A percentile compares a stretch with the other conserved stretches of the same genome.
phyloP scores from a whole-genome alignment of 2,329 filamentous ascomycete genomes.

The Dothidotthia symphoricarpi region DNA sequence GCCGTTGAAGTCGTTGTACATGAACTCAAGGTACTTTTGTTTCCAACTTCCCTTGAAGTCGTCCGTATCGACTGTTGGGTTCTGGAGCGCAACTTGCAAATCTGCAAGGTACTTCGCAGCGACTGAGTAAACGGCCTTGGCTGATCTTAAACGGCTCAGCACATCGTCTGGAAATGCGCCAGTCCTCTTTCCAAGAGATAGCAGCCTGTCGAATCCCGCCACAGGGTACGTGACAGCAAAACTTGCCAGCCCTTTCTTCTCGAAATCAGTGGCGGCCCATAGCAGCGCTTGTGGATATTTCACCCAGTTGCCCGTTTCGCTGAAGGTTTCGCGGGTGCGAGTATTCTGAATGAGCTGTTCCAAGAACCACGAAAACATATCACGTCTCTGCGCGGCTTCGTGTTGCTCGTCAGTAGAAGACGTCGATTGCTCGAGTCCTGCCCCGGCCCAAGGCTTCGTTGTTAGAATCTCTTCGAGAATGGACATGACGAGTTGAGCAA shows the following conservation, averaged over 20 bases:
- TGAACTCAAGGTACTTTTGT: constrained; percentile 24
- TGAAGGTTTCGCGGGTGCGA: constrained; percentile 33
- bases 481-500: constrained; percentile 35
- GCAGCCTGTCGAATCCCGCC: constrained; percentile 26
- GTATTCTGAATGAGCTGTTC: constrained; percentile 28
- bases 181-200: constrained; percentile 20
- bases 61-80: not conserved
- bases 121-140: constrained; percentile 27
- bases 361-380: constrained; percentile 32
- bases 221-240: constrained; percentile 34
- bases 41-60: constrained; percentile 16
- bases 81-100: constrained; percentile 11
- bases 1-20: constrained; percentile 34
- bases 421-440: constrained; percentile 6
- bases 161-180: constrained; percentile 15
- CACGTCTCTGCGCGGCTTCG: constrained; percentile 18
- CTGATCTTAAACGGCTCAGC: constrained; percentile 10
- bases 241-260: constrained; percentile 26
- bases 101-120: constrained; percentile 25
- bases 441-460: constrained; percentile 33
- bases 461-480: constrained; percentile 26
- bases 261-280: constrained; percentile 31
- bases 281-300: constrained; percentile 25
- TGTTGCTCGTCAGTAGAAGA: constrained; percentile 9
- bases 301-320: constrained; percentile 31